phyloP scores from a whole-genome alignment of 2,329 filamentous ascomycete species.

The Chrysoporthe cubensis region DNA sequence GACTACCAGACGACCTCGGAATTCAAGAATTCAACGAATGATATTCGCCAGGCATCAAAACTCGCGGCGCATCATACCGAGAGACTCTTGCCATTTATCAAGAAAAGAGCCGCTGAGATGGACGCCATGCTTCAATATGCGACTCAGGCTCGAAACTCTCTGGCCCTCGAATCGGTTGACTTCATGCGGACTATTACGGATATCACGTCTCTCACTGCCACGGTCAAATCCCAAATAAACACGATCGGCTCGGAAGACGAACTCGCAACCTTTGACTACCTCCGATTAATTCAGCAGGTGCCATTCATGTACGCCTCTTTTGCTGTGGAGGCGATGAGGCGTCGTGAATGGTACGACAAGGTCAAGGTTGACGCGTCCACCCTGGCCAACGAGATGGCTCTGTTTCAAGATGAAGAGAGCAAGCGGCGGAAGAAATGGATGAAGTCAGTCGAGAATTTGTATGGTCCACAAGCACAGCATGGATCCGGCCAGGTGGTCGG shows the following conservation, averaged over 20 bases:
- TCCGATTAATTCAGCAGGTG: conserved; percentile 79
- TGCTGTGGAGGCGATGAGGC: conserved; percentile 80
- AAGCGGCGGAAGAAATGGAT: conserved; percentile 90
- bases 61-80: conserved; percentile 67
- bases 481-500: conserved; percentile 72
- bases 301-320: conserved; percentile 91
- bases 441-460: conserved; percentile 77
- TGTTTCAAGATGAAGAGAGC: conserved; percentile 90
- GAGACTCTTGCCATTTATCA: conserved; percentile 61
- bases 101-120: conserved; percentile 62
- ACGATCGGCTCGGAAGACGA: conserved; percentile 75
- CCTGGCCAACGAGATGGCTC: conserved; percentile 88
- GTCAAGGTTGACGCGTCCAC: conserved; percentile 85
- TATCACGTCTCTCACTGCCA: conserved; percentile 76
- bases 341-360: conserved; percentile 90
- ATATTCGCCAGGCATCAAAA: conserved; percentile 65
- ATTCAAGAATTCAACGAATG: conserved; percentile 66
- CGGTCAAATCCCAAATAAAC: conserved; percentile 73
- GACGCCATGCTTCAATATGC: conserved; percentile 62
- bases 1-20: conserved; percentile 80
- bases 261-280: conserved; percentile 77
- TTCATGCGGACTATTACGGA: conserved; percentile 84
- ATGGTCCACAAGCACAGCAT: conserved; percentile 63
- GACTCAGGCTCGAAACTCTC: conserved; percentile 68
- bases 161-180: conserved; percentile 66